Evolutionary conservation across 2,329 filamentous ascomycete genomes (phyloP), one percentile per base, ranked within the genome.

Genomic region (Arthrobotrys musiformis): DNA sequence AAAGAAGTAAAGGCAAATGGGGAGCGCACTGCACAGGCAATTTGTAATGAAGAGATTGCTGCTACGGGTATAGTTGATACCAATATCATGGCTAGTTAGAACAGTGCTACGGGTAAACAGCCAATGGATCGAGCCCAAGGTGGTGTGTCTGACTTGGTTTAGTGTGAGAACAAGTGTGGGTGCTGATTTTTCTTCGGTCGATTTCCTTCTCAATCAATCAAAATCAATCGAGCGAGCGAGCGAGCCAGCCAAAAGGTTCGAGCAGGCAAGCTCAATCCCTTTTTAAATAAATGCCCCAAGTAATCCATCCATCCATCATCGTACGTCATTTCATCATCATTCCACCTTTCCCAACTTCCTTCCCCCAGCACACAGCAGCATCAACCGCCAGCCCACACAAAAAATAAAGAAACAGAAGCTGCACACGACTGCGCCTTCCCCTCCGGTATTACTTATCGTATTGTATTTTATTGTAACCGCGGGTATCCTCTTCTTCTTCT

Each of bases 291-390:
- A n/a, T 24, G n/a, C n/a, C n/a, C n/a, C n/a, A n/a, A n/a, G n/a
- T 24, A 35, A 30, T 6, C 26, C 15, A 58, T 58, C 54, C 54
- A 58, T 58, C 64, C 64, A 52, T 58, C 64, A 52, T 76, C 72
- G 72, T 70, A 76, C 72, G 72, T 76, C 72, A 76, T 76, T 70
- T 76, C 72, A 76, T 76, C 72, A 76, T 76, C 72, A 76, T 76
- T 76, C 72, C 72, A 76, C 72, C 52, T 75, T 52, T 63, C 63
- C 60, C 72, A 28, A 56, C 26, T 37, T 56, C 42, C 63, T n/a
- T n/a, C n/a, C n/a, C n/a, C n/a, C n/a, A n/a, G n/a, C n/a, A n/a
- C n/a, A n/a, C 37, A 62, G 26, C 35, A 69, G 17, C 63, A 56
- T 22, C 62, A 52, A 11, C 62, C 19, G 15, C 28, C 56, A 50